Evolutionary conservation across 805 yeast species (phyloP).

Genomic region (Kregervanrija fluxuum): DNA sequence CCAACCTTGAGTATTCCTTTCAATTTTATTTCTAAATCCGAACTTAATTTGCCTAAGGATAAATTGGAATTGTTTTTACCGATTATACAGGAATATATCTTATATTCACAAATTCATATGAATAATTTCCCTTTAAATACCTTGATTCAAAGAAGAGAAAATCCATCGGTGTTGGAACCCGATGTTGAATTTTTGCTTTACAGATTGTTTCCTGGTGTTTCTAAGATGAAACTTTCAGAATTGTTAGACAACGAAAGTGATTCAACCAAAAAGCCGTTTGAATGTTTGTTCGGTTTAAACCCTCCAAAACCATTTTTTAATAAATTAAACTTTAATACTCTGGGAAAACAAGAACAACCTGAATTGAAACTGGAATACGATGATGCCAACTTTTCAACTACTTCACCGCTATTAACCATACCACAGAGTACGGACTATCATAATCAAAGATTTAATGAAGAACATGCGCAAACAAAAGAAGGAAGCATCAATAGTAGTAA

Average conservation of each 20-base stretch:
- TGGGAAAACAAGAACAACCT: neutral
- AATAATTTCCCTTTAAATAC: conserved; percentile 3
- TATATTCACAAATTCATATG: conserved; percentile 18
- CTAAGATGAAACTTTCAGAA: conserved; percentile 18
- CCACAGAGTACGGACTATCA: neutral
- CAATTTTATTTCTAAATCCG: conserved; percentile 32
- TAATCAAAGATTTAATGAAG: neutral
- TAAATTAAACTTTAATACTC: neutral
- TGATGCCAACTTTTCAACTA: conserved; percentile 31
- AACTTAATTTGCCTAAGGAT: conserved; percentile 22
- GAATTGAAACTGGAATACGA: conserved; percentile 24
- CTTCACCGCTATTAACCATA: conserved; percentile 23
- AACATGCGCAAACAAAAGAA: too few relatives aligned
- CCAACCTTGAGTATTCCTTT: conserved; percentile 59
- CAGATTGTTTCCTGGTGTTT: conserved; percentile 21
- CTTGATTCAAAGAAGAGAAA: conserved; percentile 14
- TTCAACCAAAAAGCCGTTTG: conserved; percentile 16
- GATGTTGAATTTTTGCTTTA: conserved; percentile 18
- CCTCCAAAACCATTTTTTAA: neutral
- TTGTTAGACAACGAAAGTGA: conserved; percentile 15
- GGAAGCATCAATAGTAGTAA: too few relatives aligned
- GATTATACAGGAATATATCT: conserved; percentile 23
- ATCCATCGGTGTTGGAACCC: conserved; percentile 13
- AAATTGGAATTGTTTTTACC: conserved; percentile 22
- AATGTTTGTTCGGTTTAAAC: conserved; percentile 18